Conservation (phyloP, 495 filamentous ascomycete species). For the Xylaria scruposa region DNA sequence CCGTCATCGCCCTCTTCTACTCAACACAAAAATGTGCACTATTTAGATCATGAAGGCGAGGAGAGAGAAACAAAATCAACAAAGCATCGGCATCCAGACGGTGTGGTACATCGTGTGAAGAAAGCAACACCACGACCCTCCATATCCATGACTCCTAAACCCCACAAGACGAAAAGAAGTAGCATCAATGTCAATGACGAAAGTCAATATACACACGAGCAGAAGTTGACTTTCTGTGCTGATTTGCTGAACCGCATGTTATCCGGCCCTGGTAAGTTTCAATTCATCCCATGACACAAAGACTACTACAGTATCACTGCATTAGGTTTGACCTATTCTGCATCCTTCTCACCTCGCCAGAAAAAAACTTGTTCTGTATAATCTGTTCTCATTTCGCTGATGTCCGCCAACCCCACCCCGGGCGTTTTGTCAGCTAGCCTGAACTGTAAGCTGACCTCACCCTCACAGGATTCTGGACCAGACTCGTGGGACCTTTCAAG, state of each 20-base stretch:
- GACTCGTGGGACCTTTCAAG: constrained; percentile 59
- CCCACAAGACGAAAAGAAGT: constrained; percentile 39
- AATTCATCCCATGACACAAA: neutral
- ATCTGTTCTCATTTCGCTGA: neutral
- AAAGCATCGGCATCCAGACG: constrained; percentile 48
- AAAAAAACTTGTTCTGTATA: neutral
- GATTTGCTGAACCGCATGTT: constrained; percentile 61
- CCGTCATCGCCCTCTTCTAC: constrained; percentile 28
- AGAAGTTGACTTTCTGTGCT: constrained; percentile 59
- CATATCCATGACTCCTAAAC: constrained; percentile 38
- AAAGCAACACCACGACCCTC: constrained; percentile 36
- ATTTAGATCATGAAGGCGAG: constrained; percentile 40
- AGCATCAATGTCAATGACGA: constrained; percentile 31
- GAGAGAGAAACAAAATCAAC: constrained; percentile 43
- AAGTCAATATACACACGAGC: constrained; percentile 44
- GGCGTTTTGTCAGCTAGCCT: neutral
- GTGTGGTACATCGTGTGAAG: constrained; percentile 39
- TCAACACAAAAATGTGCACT: constrained; percentile 48
- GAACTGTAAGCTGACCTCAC: constrained; percentile 20
- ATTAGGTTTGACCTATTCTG: neutral
- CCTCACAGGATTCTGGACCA: constrained; percentile 61
- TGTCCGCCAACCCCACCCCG: neutral
- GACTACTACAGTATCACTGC: neutral
- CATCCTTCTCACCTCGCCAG: neutral
- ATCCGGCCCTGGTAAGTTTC: constrained; percentile 56